Evolutionary conservation across 2,329 filamentous ascomycete species (phyloP).

Genomic region (Rutstroemia sp.): DNA sequence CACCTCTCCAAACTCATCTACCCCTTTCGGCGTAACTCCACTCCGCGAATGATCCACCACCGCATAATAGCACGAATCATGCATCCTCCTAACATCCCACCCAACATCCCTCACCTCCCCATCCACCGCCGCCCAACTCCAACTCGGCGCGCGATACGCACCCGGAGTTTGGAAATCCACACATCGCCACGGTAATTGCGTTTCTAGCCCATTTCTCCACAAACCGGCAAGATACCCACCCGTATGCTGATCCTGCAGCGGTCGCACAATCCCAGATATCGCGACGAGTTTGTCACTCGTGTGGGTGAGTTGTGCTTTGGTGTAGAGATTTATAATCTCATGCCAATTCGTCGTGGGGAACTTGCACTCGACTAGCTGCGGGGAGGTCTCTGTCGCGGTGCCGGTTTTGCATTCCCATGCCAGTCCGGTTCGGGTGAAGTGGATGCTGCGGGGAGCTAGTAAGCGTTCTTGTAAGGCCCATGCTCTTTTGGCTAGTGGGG

Average conservation of each 20-base stretch:
- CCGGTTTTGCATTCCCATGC: neutral
- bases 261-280: constrained; percentile 32
- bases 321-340: neutral
- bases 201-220: neutral
- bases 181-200: neutral
- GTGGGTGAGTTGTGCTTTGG: neutral
- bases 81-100: neutral
- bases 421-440: neutral
- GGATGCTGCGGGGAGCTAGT: neutral
- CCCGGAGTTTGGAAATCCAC: rapidly evolving
- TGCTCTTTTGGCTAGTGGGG: neutral
- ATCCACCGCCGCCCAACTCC: neutral
- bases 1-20: neutral
- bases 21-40: neutral
- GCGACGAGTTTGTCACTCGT: constrained; percentile 29
- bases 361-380: neutral
- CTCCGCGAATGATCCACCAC: neutral
- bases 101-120: neutral
- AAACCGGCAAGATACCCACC: neutral
- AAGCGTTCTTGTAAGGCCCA: neutral
- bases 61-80: neutral
- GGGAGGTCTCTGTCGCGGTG: no score
- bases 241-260: neutral
- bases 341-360: neutral
- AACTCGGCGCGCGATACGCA: neutral